Percentiles rank a stretch among this genome's conserved stretches.
phyloP scores from a whole-genome alignment of 192 early-diverging fungal genomes.

The Lobosporangium transversale region DNA sequence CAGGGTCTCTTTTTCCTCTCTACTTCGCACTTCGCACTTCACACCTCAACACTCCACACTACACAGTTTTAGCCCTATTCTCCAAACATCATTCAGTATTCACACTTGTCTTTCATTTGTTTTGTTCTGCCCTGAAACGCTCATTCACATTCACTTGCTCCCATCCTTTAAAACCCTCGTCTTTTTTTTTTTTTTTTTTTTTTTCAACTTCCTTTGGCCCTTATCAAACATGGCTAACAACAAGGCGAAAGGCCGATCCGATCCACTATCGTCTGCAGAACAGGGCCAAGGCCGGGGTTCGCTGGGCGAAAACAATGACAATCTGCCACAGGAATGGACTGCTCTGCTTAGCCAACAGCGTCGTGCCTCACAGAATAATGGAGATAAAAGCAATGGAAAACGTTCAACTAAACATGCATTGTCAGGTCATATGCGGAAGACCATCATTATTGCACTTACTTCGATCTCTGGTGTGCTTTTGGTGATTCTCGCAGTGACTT shows the following conservation, averaged over 20 bases:
- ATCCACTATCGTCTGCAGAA: conserved; percentile 40
- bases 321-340: conserved; percentile 8
- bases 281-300: conserved; percentile 20
- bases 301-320: conserved; percentile 13
- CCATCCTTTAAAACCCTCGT: neutral
- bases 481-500: conserved; percentile 31
- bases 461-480: conserved; percentile 49
- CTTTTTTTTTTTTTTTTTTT: no score
- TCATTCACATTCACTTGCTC: conserved; percentile 6
- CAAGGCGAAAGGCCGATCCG: conserved; percentile 11
- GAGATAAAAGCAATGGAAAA: conserved; percentile 6
- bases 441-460: conserved; percentile 41
- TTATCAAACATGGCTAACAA: neutral
- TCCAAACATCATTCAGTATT: no score
- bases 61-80: no score
- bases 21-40: no score
- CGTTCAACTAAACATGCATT: conserved; percentile 16
- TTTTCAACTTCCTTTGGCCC: no score
- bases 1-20: no score
- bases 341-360: conserved; percentile 16
- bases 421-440: conserved; percentile 24
- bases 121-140: no score
- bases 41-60: no score
- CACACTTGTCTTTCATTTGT: no score
- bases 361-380: conserved; percentile 7